phyloP scores from a whole-genome alignment of 495 filamentous ascomycete species.

The Jackrogersella multiformis region DNA sequence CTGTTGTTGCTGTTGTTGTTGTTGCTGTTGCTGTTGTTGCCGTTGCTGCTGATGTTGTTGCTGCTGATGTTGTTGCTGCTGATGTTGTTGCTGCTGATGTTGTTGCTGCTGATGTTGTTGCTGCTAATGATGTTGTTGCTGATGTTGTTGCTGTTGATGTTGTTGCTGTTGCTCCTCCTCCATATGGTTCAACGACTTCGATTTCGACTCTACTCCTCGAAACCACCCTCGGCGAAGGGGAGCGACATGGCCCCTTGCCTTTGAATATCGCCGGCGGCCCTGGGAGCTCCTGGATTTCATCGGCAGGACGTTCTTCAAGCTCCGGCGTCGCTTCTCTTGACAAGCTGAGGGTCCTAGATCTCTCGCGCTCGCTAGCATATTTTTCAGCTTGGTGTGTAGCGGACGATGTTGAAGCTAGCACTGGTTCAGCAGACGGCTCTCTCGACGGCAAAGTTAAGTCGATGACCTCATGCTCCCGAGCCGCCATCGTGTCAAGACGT shows the following conservation, averaged over 20 bases:
- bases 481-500: slow-evolving; percentile 1
- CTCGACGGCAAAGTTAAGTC: slow-evolving; percentile 8
- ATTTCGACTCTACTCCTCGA: not conserved
- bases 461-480: slow-evolving; percentile 8
- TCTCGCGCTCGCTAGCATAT: not conserved
- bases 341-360: slow-evolving; percentile 11
- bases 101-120: not conserved
- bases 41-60: not conserved
- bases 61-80: not conserved
- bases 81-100: not conserved
- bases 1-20: not conserved
- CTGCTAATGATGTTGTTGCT: not conserved
- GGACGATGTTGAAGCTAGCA: not conserved
- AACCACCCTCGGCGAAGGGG: not conserved
- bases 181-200: not conserved
- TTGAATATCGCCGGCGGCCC: not conserved
- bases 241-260: slow-evolving; percentile 7
- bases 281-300: slow-evolving; percentile 6
- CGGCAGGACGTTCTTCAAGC: not conserved
- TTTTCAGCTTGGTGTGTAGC: not conserved
- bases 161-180: not conserved
- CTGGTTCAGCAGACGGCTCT: not conserved
- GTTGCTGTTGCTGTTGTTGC: not conserved
- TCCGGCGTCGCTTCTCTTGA: slow-evolving; percentile 9
- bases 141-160: not conserved